These are phyloP conservation scores for Hypoxylon sp. DNA, from an alignment of 2,329 filamentous ascomycete genomes.

Conservation along the genomic window DNA sequence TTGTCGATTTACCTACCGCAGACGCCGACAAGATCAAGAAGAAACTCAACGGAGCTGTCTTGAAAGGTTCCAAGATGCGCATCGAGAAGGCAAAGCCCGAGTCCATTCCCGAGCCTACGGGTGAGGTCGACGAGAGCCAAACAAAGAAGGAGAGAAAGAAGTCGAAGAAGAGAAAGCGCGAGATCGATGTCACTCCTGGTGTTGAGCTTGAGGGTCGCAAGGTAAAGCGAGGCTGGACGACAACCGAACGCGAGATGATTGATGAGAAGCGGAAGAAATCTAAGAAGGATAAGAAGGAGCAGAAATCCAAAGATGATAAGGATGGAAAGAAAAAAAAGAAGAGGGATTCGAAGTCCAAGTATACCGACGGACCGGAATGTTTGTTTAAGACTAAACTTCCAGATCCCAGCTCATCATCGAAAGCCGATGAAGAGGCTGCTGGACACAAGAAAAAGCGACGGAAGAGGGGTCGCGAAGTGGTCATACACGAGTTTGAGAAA, in stretches of 20 bases:
- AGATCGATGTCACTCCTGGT: conserved; percentile 65
- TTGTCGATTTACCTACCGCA: conserved; percentile 79
- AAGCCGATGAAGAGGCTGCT: conserved; percentile 50
- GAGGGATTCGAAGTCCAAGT: conserved; percentile 74
- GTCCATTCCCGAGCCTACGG: conserved; percentile 55
- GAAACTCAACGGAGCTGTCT: conserved; percentile 85
- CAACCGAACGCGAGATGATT: conserved; percentile 62
- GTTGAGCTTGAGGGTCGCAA: conserved; percentile 78
- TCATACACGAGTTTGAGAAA: conserved; percentile 90
- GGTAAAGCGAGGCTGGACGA: conserved; percentile 90
- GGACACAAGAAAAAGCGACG: conserved; percentile 67
- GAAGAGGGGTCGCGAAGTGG: conserved; percentile 65
- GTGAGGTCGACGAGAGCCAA: conserved; percentile 46
- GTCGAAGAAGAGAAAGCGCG: conserved; percentile 61
- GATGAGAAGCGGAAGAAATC: conserved; percentile 58
- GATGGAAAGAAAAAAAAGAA: conserved; percentile 66
- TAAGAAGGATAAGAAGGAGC: conserved; percentile 50
- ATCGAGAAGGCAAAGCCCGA: conserved; percentile 81
- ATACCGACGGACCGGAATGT: conserved; percentile 74
- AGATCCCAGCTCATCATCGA: conserved; percentile 55
- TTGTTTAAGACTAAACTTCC: conserved; percentile 83
- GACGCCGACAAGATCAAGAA: conserved; percentile 92
- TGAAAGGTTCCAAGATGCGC: conserved; percentile 85
- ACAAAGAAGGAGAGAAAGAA: conserved; percentile 53
- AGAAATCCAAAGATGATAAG: conserved; percentile 54